Conservation (phyloP, 2,329 filamentous ascomycete genomes). For the Kalmusia sp. region DNA sequence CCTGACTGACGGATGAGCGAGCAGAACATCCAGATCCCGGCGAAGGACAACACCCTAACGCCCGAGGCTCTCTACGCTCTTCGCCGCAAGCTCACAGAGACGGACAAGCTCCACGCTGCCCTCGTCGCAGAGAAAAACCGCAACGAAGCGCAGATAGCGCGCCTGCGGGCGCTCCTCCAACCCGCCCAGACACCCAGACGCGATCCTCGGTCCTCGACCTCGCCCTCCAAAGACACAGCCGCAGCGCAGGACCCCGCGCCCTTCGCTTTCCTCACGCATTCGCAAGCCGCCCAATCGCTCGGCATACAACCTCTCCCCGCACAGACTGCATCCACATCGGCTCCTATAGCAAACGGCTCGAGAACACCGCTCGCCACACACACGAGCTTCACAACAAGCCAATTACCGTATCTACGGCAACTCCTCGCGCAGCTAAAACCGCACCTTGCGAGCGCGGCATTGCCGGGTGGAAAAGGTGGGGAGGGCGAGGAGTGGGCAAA, state of each 20-base stretch:
- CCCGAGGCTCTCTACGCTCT: conserved; percentile 74
- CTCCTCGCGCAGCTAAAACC: conserved; percentile 73
- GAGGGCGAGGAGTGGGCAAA: conserved; percentile 61
- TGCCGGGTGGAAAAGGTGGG: conserved; percentile 33
- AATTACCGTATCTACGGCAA: conserved; percentile 78
- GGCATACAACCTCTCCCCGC: conserved; percentile 49
- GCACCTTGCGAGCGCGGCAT: conserved; percentile 59
- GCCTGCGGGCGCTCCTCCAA: conserved; percentile 65
- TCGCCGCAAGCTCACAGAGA: conserved; percentile 77
- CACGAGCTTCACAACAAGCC: conserved; percentile 79
- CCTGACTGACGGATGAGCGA: conserved; percentile 7
- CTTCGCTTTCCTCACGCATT: conserved; percentile 65
- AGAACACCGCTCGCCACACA: conserved; percentile 70
- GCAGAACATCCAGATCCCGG: conserved; percentile 34
- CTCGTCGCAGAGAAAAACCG: conserved; percentile 73
- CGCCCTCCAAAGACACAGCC: conserved; percentile 15
- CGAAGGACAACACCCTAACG: conserved; percentile 56
- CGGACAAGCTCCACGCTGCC: conserved; percentile 74
- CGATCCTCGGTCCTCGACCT: conserved; percentile 27
- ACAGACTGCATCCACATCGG: conserved; percentile 27
- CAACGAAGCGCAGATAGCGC: conserved; percentile 74
- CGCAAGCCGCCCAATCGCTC: conserved; percentile 54
- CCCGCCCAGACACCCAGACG: conserved; percentile 20
- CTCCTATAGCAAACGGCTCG: conserved; percentile 33
- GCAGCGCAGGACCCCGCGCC: conserved; percentile 26